Evolutionary conservation across 768 basidiomycete genomes (phyloP), one percentile per base, ranked within the genome.

Genomic region (Trametes meyenii): DNA sequence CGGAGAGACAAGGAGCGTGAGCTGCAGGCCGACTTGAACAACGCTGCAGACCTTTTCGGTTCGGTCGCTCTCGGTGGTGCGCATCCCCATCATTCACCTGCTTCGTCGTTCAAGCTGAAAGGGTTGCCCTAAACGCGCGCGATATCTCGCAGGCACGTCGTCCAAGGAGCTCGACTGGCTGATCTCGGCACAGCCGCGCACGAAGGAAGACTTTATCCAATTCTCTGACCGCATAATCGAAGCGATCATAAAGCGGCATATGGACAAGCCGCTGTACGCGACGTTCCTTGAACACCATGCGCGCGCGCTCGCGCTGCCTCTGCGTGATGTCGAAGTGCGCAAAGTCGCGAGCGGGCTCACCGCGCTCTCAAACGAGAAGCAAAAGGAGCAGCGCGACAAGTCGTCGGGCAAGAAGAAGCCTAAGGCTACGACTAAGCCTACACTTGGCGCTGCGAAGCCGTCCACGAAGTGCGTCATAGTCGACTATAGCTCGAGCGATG

Each of bases 341-440:
- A 98, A 98, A 72, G 92, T 85, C 0, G 92, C 94, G 0, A 90
- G 86, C 51, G 86, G 80, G 3, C 77, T 99, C 56, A 93, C 92
- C 16, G 88, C 91, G 2, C 80, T 98, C 6, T 90, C 94, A 51
- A 98, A 96, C 70, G 94, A 96, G 78, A 99, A 98, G 78, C 92
- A 96, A 77, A 92, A 86, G 76, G 93, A 93, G 71, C 87, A 89
- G 67, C 83, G 89, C 64, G 93, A 95, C 38, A 92, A 90, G 73
- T 81, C 86, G 2, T 88, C 85, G 61, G 93, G 94, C 33, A 97
- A 96, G 84, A 96, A 94, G 80, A 96, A 96, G 78, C 76, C 81
- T 46, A 90, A 91, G 76, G 75, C 80, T 7, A 74, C 82, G 0
- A 73, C 79, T 17, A 97, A 92, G 72, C 95, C 96, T 23, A 83